Base-by-base conservation (phyloP, 1,284 basidiomycete species). In the Pseudozyma hubeiensis region DNA sequence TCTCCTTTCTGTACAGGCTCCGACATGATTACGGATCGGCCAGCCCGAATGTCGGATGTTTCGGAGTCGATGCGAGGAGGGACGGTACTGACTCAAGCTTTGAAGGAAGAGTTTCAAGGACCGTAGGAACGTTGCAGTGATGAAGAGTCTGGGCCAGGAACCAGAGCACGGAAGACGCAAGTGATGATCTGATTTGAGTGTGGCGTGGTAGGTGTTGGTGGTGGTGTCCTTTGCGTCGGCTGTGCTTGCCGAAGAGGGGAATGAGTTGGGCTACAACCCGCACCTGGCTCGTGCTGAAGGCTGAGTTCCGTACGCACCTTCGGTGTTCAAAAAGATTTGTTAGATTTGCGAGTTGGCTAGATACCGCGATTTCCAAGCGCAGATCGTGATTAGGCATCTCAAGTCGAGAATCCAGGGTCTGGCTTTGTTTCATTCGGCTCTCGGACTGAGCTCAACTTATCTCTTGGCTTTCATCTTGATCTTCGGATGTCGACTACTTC, bases 1-100 rank as follows among this genome's bases (percentile, higher is more conserved):
- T 75, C 63, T 34, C 64, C 64, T 41, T 70, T 67, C 17, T 71
- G 72, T 10, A 64, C 52, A 19, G 72, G 72, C 33, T 75, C 67
- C 4, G 72, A 71, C 72, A 75, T 75, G 55, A 37, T 17, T 8
- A 16, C 8, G 24, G 37, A 13, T 51, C 7, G 40, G 50, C 29
- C 16, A 33, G 43, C 13, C 17, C 50, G 30, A 52, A 13, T 40
- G 6, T 52, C 50, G 50, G 39, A 33, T 19, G 16, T n/a, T 41
- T 19, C 5, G 19, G 11, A 37, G 37, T 49, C 9, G 30, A 24
- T 56, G 14, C 7, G 43, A 41, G 30, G 37, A 34, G 39, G 19
- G 24, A 24, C 35, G 24, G 34, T 14, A n/a, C 40, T 41, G 40
- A 41, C 11, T n/a, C 40, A 41, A 41, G 40, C 16, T n/a, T 41